Base-by-base conservation (phyloP, 495 filamentous ascomycete genomes). In the Viridothelium virens region DNA sequence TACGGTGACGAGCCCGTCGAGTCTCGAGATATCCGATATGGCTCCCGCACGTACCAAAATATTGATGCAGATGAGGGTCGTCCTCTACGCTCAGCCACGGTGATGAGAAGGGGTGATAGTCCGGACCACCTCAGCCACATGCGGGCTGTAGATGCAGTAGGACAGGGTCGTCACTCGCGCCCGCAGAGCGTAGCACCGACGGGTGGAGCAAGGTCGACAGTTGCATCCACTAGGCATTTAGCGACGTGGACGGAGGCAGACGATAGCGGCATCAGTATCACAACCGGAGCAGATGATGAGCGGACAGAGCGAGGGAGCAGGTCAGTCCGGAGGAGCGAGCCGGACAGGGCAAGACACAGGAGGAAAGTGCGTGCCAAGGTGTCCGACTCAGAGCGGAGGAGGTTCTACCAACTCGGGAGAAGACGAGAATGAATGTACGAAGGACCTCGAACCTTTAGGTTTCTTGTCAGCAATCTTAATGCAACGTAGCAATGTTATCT, bases 351-450 rank as follows among this genome's bases (percentile, higher is more conserved):
- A 18, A 53, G n/a, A 25, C n/a, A 7, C 5, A 59, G 14, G 31
- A 59, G 36, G 11, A 59, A 59, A 10, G 31, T 34, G 25, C 4
- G 53, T 7, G 14, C 36, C 5, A 59, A 59, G 18, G 53, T 59
- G 14, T 34, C 53, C 31, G 53, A 59, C 10, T 3, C 4, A 14
- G 53, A 59, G 53, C 53, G 53, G 31, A 59, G 53, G 36, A 36
- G 18, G 5, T 59, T 59, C 36, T 59, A 59, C 31, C 53, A 59
- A 59, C 53, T 59, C 36, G 53, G 53, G 31, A 3, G 53, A 7
- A 59, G 53, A 33, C 6, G 7, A 31, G 6, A 7, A 36, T 59
- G 53, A 59, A 34, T 34, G 41, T 36, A 2, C 7, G 10, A 36
- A 14, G 1, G 5, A 34, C 36, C 33, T 10, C 36, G 0, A 36